These are phyloP conservation scores for Suhomyces kunorum DNA, from an alignment of 1,139 yeast species.

Conservation along the genomic window DNA sequence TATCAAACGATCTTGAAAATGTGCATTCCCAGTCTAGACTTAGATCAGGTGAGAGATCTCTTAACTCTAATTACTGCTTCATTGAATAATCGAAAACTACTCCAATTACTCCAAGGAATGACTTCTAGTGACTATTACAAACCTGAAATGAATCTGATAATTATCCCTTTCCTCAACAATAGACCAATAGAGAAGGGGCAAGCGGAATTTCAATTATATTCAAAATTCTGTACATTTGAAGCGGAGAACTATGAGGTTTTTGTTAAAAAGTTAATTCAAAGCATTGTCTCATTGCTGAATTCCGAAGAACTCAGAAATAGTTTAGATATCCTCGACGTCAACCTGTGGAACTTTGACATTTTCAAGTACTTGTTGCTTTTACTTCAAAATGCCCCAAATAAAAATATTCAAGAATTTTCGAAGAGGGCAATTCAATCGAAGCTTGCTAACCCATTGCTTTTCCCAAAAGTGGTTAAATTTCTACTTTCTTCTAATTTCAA, in stretches of 20 bases:
- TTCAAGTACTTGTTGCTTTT: slow-evolving; percentile 35
- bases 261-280: slow-evolving; percentile 38
- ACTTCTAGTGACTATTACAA: not conserved
- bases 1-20: slow-evolving; percentile 14
- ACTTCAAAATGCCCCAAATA: slow-evolving; percentile 39
- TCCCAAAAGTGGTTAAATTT: slow-evolving; percentile 23
- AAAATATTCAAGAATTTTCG: slow-evolving; percentile 28
- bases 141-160: slow-evolving; percentile 18
- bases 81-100: slow-evolving; percentile 25
- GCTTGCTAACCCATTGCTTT: slow-evolving; percentile 20
- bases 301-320: slow-evolving; percentile 29
- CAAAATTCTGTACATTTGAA: slow-evolving; percentile 28
- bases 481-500: slow-evolving; percentile 26
- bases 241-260: slow-evolving; percentile 27
- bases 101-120: slow-evolving; percentile 23
- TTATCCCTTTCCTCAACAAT: slow-evolving; percentile 22
- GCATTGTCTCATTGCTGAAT: slow-evolving; percentile 31
- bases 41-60: slow-evolving; percentile 25
- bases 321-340: slow-evolving; percentile 24
- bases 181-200: slow-evolving; percentile 20
- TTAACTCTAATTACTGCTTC: slow-evolving; percentile 26
- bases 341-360: slow-evolving; percentile 32
- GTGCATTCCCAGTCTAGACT: slow-evolving; percentile 16
- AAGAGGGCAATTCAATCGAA: slow-evolving; percentile 21
- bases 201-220: slow-evolving; percentile 27